Percentiles rank a stretch among this genome's conserved stretches.
Conservation (phyloP, 805 yeast species). For the Lipomyces japonicus region DNA sequence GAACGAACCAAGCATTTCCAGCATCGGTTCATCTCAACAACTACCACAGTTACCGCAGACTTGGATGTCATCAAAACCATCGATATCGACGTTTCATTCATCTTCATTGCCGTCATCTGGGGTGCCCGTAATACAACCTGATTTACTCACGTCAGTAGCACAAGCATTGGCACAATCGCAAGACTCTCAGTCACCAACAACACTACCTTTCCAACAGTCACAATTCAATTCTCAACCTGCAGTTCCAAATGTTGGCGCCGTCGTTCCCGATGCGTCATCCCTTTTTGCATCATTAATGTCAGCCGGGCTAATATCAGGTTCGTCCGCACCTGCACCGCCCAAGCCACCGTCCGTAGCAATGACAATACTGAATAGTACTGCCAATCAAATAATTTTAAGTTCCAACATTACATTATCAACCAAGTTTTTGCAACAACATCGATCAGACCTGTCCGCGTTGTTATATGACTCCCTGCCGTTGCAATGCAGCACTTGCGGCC, state of each 20-base stretch:
- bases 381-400: constrained; percentile 12
- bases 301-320: constrained; percentile 32
- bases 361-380: neutral
- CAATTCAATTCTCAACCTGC: neutral
- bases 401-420: constrained; percentile 35
- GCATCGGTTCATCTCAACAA: constrained; percentile 5
- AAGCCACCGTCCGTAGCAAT: neutral
- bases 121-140: constrained; percentile 7
- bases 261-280: constrained; percentile 16
- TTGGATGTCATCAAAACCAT: neutral
- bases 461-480: constrained; percentile 62
- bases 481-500: constrained; percentile 88
- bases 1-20: constrained; percentile 7
- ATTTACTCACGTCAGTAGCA: constrained; percentile 15
- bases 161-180: constrained; percentile 7
- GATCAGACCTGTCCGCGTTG: constrained; percentile 37
- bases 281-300: constrained; percentile 30
- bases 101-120: neutral
- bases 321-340: neutral
- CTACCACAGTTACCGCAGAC: constrained; percentile 16
- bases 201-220: constrained; percentile 1
- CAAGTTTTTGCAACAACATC: constrained; percentile 35
- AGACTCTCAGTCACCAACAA: neutral
- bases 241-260: neutral
- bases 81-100: neutral